Evolutionary conservation across 345 rosid species (phyloP).

Genomic region (Leavenworthia alabamica): DNA sequence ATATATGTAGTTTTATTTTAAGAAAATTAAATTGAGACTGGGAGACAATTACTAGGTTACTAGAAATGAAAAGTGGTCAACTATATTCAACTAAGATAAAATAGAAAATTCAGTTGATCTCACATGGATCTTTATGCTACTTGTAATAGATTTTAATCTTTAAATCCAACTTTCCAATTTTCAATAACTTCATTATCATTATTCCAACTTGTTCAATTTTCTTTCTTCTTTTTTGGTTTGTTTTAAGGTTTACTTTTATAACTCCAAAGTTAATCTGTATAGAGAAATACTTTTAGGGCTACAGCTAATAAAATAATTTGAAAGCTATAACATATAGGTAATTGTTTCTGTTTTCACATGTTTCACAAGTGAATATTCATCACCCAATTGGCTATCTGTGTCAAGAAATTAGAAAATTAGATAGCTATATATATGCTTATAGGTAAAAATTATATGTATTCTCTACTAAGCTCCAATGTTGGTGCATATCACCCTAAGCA

Average conservation of each 20-base stretch:
- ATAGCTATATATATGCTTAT: not conserved
- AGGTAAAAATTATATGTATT: not conserved
- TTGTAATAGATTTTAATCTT: constrained; percentile 7
- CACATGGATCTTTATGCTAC: constrained; percentile 9
- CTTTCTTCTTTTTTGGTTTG: not conserved
- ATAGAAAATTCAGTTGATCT: constrained; percentile 1
- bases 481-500: not conserved
- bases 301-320: not conserved
- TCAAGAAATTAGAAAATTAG: not conserved
- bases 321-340: too few relatives aligned
- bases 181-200: not conserved
- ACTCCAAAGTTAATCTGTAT: not conserved
- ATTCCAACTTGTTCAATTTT: not conserved
- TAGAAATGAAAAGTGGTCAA: not conserved
- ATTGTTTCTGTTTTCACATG: not conserved
- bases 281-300: not conserved
- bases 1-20: not conserved
- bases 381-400: not conserved
- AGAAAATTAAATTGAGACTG: not conserved
- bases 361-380: not conserved
- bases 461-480: not conserved
- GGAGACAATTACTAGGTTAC: not conserved
- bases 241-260: not conserved
- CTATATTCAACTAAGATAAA: not conserved
- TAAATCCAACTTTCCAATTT: not conserved